These are phyloP conservation scores for Euphorbia schlechtendalii DNA, from an alignment of 441 rosid species.

Conservation along the genomic window DNA sequence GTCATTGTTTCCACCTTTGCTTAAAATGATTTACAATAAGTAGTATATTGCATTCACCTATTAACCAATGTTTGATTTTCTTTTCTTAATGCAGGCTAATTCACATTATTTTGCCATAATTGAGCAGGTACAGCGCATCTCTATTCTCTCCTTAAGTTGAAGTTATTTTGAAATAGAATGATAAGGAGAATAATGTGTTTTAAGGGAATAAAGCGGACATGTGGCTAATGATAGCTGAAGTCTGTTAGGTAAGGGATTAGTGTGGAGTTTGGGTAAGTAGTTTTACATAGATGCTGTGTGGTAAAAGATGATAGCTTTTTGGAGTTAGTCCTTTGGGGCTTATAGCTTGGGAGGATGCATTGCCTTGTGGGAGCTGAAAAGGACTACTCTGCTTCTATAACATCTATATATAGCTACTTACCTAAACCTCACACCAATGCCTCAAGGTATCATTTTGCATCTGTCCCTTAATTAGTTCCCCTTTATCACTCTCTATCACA, in stretches of 20 bases:
- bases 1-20: not conserved
- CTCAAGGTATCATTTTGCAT: not conserved
- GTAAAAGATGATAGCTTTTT: not conserved
- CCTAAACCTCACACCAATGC: not conserved
- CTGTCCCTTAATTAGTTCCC: not conserved
- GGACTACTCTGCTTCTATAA: too few relatives aligned
- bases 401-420: not conserved
- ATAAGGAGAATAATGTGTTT: not conserved
- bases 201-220: not conserved
- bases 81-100: conserved; percentile 73
- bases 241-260: not conserved
- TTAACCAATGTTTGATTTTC: conserved; percentile 15
- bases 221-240: not conserved
- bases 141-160: conserved; percentile 2
- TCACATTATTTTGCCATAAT: conserved; percentile 93
- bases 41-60: not conserved
- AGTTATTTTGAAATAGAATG: not conserved
- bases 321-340: too few relatives aligned
- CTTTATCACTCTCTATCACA: not conserved
- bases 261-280: not conserved
- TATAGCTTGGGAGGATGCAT: too few relatives aligned
- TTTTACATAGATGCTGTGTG: not conserved
- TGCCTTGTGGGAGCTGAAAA: too few relatives aligned
- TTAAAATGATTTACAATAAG: too few relatives aligned
- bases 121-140: conserved; percentile 61